phyloP scores from a whole-genome alignment of 192 early-diverging fungal species.

The Backusella sp. region DNA sequence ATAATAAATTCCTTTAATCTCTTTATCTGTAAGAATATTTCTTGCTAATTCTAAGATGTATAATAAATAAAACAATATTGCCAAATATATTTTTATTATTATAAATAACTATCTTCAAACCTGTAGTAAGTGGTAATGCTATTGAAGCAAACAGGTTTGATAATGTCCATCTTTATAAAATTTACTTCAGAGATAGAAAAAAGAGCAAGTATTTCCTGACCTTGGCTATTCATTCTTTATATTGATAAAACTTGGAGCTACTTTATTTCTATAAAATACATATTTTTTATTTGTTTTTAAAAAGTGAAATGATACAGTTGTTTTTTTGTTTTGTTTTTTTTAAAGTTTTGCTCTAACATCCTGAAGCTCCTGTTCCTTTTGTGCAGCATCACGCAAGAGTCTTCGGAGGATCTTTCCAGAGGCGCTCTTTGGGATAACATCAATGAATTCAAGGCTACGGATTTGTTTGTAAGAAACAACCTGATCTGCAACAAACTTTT shows the following conservation, averaged over 20 bases:
- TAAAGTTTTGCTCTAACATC: conserved; percentile 14
- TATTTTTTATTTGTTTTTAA: background rate
- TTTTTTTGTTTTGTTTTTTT: background rate
- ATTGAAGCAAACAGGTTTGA: too few relatives aligned
- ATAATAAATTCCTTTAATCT: too few relatives aligned
- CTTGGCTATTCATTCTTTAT: background rate
- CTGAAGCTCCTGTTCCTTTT: background rate
- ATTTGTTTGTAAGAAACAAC: conserved; percentile 77
- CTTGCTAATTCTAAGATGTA: too few relatives aligned
- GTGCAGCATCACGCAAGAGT: conserved; percentile 8
- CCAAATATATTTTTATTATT: too few relatives aligned
- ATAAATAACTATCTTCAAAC: too few relatives aligned
- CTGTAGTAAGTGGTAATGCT: too few relatives aligned
- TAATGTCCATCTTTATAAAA: too few relatives aligned
- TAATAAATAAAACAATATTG: too few relatives aligned
- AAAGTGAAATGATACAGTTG: background rate
- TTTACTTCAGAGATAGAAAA: too few relatives aligned
- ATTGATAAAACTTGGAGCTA: background rate
- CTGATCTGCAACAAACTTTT: conserved; percentile 53
- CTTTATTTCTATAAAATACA: background rate
- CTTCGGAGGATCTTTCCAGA: conserved; percentile 82
- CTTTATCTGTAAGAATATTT: too few relatives aligned
- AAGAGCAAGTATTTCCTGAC: too few relatives aligned
- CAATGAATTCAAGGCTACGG: conserved; percentile 75
- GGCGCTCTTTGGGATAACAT: conserved; percentile 71